Conservation (phyloP, 2,329 filamentous ascomycete species). For the Talaromyces piceae region DNA sequence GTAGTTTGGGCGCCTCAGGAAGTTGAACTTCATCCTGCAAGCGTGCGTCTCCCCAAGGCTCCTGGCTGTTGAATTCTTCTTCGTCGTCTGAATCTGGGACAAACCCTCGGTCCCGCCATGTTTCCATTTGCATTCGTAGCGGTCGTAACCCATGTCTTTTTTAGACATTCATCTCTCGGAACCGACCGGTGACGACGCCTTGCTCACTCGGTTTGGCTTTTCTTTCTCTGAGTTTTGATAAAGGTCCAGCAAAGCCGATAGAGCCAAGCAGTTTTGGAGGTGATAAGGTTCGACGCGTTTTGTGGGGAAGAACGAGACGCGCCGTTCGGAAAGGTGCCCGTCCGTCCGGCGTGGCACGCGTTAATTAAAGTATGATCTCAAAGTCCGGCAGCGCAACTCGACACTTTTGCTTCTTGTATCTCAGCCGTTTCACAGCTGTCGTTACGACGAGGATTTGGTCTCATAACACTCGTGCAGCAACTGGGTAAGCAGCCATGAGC, state of each 20-base stretch:
- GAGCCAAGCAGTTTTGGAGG: not conserved
- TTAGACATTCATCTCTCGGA: not conserved
- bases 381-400: no score
- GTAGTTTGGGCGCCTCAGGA: not conserved
- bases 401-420: not conserved
- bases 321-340: slow-evolving; percentile 1
- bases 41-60: not conserved
- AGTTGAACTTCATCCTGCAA: not conserved
- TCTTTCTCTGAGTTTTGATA: not conserved
- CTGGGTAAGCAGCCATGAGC: slow-evolving; percentile 21
- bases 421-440: not conserved
- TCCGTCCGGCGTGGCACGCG: not conserved
- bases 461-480: not conserved
- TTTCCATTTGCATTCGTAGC: slow-evolving; percentile 35
- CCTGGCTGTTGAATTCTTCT: not conserved
- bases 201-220: not conserved
- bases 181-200: not conserved
- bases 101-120: slow-evolving; percentile 45
- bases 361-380: slow-evolving; percentile 7
- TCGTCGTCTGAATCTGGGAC: slow-evolving; percentile 45
- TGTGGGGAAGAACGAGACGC: slow-evolving; percentile 7
- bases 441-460: not conserved
- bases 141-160: slow-evolving; percentile 31
- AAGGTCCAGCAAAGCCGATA: not conserved
- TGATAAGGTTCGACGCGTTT: slow-evolving; percentile 9